These are phyloP conservation scores for Penicillium sp. DNA, from an alignment of 2,329 filamentous ascomycete genomes.

Conservation along the genomic window DNA sequence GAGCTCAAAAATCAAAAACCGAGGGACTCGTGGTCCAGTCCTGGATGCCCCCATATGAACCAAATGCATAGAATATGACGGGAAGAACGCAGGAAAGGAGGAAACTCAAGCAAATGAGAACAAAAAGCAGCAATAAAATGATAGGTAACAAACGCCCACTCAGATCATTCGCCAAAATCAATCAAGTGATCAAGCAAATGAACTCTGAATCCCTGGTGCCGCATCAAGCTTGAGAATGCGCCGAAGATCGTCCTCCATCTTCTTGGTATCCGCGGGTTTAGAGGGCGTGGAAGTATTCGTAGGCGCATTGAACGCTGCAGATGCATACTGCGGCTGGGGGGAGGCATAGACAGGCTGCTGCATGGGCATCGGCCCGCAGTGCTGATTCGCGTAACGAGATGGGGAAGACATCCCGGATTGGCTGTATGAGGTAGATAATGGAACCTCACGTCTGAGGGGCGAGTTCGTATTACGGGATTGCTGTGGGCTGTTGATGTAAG, in stretches of 20 bases:
- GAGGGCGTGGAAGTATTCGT: conserved; percentile 22
- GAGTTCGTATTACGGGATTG: conserved; percentile 28
- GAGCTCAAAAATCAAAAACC: conserved; percentile 14
- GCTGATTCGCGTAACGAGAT: conserved; percentile 21
- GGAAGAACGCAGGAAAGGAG: conserved; percentile 8
- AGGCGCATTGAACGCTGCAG: conserved; percentile 19
- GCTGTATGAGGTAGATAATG: conserved; percentile 1
- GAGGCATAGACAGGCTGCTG: conserved; percentile 19
- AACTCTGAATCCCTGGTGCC: conserved; percentile 30
- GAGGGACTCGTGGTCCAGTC: conserved; percentile 18
- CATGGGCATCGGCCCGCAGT: conserved; percentile 10
- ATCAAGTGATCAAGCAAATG: conserved; percentile 10
- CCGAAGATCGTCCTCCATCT: conserved; percentile 46
- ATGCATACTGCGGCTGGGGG: conserved; percentile 20
- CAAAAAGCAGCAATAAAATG: too few relatives aligned
- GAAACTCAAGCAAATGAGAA: too few relatives aligned
- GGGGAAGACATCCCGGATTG: conserved; percentile 8
- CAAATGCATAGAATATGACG: conserved; percentile 14
- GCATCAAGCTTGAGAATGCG: conserved; percentile 44
- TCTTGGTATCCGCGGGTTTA: conserved; percentile 36
- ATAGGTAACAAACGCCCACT: too few relatives aligned
- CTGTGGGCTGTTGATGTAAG: conserved; percentile 20
- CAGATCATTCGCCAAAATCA: background rate
- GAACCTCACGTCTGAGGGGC: conserved; percentile 29
- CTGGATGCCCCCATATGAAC: conserved; percentile 16